phyloP scores from a whole-genome alignment of 176 grass and related monocot genomes.

The Miscanthus lutarioriparius region DNA sequence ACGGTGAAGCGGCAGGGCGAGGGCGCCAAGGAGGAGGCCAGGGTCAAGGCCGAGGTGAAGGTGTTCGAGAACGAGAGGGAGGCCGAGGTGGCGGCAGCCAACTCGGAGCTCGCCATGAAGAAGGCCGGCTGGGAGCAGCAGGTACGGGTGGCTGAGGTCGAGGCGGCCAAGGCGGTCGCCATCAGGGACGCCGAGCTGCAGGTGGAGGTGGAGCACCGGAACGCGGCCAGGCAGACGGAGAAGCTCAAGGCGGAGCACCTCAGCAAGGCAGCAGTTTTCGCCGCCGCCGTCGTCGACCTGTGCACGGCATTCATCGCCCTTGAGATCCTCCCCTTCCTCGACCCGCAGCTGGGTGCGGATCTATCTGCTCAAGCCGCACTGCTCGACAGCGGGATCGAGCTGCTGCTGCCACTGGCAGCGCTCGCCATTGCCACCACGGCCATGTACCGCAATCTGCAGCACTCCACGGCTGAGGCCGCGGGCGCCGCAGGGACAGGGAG shows the following conservation, averaged over 20 bases:
- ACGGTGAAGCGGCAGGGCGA: slow-evolving; percentile 59
- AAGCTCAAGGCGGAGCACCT: slow-evolving; percentile 90
- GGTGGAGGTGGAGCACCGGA: slow-evolving; percentile 73
- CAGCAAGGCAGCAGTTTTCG: slow-evolving; percentile 40
- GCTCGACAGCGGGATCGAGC: not conserved
- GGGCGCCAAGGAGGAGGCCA: slow-evolving; percentile 53
- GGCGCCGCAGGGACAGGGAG: too few species aligned
- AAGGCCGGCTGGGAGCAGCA: slow-evolving; percentile 68
- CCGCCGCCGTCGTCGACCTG: not conserved
- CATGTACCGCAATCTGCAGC: not conserved
- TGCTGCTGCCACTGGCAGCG: not conserved
- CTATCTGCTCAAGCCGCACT: not conserved
- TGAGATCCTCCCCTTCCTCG: not conserved
- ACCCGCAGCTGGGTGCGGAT: not conserved
- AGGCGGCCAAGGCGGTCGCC: slow-evolving; percentile 71
- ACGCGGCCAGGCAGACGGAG: slow-evolving; percentile 63
- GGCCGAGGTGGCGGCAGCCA: slow-evolving; percentile 69
- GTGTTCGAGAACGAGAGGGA: slow-evolving; percentile 67
- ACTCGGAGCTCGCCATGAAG: slow-evolving; percentile 65
- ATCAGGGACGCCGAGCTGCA: slow-evolving; percentile 85
- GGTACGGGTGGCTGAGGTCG: slow-evolving; percentile 63
- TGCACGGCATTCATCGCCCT: not conserved
- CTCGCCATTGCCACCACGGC: not conserved
- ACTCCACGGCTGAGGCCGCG: too few species aligned
- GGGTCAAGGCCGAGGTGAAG: slow-evolving; percentile 60